Conservation (phyloP, 768 basidiomycete genomes). For the Phanerochaete sordida region DNA sequence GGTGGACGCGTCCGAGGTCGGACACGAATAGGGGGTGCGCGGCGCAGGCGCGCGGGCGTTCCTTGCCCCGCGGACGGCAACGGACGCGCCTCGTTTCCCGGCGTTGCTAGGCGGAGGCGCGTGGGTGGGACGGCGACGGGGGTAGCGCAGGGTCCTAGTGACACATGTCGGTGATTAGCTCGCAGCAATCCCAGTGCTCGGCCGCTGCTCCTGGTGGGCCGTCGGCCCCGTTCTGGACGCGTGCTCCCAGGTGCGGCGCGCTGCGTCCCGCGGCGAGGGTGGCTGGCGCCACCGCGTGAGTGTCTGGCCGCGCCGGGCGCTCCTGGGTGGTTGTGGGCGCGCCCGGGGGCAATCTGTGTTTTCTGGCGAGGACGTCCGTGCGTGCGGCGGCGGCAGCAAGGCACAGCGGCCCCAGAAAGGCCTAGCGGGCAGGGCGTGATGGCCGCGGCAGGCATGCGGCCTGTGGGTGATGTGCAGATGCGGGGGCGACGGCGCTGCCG, state of each 20-base stretch:
- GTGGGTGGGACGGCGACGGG: background rate
- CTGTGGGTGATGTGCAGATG: constrained; percentile 1
- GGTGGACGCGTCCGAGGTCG: constrained; percentile 33
- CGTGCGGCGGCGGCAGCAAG: background rate
- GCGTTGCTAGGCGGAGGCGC: background rate
- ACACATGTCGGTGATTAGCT: background rate
- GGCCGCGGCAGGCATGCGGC: constrained; percentile 12
- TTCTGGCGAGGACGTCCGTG: background rate
- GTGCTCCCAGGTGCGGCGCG: background rate
- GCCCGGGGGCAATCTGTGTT: too few species aligned
- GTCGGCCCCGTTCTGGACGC: background rate
- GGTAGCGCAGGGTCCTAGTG: background rate
- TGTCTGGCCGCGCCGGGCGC: too few species aligned
- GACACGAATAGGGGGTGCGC: constrained; percentile 18
- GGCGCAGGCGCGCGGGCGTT: background rate
- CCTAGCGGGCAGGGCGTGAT: constrained; percentile 4
- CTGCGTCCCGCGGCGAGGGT: background rate
- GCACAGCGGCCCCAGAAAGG: background rate
- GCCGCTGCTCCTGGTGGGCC: background rate
- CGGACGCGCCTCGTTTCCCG: background rate
- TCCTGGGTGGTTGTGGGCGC: too few species aligned
- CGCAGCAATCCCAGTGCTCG: background rate
- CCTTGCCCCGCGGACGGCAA: background rate
- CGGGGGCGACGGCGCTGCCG: background rate
- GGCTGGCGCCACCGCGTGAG: background rate